These are phyloP conservation scores for Rhynchospora pubera DNA, from an alignment of 176 grass and related monocot species.

Conservation along the genomic window DNA sequence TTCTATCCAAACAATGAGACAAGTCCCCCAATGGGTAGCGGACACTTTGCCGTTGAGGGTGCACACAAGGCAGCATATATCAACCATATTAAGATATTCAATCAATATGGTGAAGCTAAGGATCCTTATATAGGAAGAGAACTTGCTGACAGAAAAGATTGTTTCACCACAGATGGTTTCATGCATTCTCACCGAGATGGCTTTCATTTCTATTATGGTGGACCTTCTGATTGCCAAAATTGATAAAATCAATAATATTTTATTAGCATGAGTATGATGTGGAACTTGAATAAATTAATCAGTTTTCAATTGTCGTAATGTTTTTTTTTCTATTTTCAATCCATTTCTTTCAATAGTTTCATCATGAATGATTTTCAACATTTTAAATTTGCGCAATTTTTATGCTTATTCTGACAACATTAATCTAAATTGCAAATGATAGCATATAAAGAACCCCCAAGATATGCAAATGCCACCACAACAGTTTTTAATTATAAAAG, in stretches of 20 bases:
- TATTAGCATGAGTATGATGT: neutral
- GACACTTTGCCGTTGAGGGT: slow-evolving; percentile 3
- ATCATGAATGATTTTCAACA: no score
- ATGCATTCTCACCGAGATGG: neutral
- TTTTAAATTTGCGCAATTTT: no score
- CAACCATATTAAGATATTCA: neutral
- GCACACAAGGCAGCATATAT: slow-evolving; percentile 12
- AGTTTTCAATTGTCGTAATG: neutral
- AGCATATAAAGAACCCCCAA: no score
- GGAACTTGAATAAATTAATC: neutral
- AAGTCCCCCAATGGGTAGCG: slow-evolving; percentile 17
- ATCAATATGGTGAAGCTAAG: neutral
- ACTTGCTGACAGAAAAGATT: no score
- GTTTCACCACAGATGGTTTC: neutral
- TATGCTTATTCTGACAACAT: no score
- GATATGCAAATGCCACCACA: no score
- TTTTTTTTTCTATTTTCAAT: neutral
- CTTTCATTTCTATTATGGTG: neutral
- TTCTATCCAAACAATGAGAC: neutral
- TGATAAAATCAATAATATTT: neutral
- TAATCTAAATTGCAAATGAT: no score
- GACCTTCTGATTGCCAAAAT: neutral
- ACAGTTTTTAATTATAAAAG: no score
- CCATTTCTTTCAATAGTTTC: no score
- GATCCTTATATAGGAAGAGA: neutral